Base-by-base conservation (phyloP, 2,329 filamentous ascomycete genomes). In the Penicillium expansum region DNA sequence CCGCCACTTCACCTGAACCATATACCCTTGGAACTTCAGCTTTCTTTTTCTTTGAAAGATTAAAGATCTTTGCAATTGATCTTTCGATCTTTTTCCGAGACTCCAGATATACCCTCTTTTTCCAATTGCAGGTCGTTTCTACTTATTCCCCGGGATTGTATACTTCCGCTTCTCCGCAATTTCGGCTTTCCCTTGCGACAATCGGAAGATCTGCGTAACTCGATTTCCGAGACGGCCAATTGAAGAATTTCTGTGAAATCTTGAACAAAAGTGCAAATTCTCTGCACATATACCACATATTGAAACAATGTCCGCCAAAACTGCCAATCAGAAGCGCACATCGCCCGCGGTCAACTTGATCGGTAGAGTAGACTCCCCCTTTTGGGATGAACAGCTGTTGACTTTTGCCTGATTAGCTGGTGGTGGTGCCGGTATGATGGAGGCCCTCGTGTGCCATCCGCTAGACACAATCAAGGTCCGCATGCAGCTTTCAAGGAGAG, bases 391-490 rank as follows among this genome's bases (percentile, higher is more conserved):
- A 30, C 52, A 61, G 41, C 13, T 44, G 57, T 63, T 69, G 53
- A 68, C 48, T 37, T 44, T 47, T 30, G n/a, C 16, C 11, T 22
- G 24, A 48, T 67, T 67, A 96, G 94, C 94, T 74, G 94, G 94
- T 73, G 94, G 94, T 73, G 91, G 91, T 77, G 94, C 94, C 67
- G 94, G 94, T 71, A 97, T 97, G 93, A 97, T 97, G 92, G 94
- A 99, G 79, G 94, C 94, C 48, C 86, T 99, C 61, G 92, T 82
- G 52, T 99, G 94, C 77, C 94, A 99, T 81, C 94, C 94, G 61
- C 84, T 97, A 90, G 91, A 97, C 77, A 97, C 92, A 58, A 96
- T 97, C 81, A 97, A 99, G 84, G 94, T 99, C 61, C 92, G 94
- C 67, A 99, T 99, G 95, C 94, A 99, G 80, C 88, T 99, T 59